These are phyloP conservation scores for Pseudocercospora pini-densiflorae DNA, from an alignment of 2,329 filamentous ascomycete species.

Conservation along the genomic window DNA sequence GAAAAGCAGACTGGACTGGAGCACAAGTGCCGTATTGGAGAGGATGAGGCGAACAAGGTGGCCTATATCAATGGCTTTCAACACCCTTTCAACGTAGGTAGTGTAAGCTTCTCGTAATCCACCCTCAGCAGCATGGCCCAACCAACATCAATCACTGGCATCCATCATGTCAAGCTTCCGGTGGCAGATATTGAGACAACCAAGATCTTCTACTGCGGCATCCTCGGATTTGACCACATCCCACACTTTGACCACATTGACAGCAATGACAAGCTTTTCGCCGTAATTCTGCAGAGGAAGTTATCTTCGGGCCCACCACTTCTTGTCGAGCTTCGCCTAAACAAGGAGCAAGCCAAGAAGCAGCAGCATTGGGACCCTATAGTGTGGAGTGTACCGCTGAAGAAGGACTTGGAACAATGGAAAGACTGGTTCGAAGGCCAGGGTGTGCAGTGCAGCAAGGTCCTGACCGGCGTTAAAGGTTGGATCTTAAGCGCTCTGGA, in stretches of 20 bases:
- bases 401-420: not conserved
- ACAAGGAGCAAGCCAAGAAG: not conserved
- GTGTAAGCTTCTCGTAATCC: not conserved
- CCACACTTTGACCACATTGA: not conserved
- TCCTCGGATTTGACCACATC: not conserved
- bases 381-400: slow-evolving; percentile 1
- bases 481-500: not conserved
- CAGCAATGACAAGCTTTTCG: not conserved
- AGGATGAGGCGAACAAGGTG: not conserved
- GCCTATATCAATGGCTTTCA: not conserved
- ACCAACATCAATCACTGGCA: not conserved
- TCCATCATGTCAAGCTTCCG: slow-evolving; percentile 7
- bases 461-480: not conserved
- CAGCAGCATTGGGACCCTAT: slow-evolving; percentile 2
- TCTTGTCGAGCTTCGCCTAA: slow-evolving; percentile 1
- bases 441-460: not conserved
- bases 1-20: not conserved
- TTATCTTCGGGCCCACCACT: not conserved
- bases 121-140: not conserved
- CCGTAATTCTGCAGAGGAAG: not conserved
- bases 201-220: not conserved
- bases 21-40: not conserved
- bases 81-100: not conserved
- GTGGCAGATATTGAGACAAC: not conserved
- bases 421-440: not conserved